Percentiles rank a stretch among this genome's conserved stretches.
Evolutionary conservation across 2,329 filamentous ascomycete species (phyloP).

Genomic region (Corynespora cassiicola): DNA sequence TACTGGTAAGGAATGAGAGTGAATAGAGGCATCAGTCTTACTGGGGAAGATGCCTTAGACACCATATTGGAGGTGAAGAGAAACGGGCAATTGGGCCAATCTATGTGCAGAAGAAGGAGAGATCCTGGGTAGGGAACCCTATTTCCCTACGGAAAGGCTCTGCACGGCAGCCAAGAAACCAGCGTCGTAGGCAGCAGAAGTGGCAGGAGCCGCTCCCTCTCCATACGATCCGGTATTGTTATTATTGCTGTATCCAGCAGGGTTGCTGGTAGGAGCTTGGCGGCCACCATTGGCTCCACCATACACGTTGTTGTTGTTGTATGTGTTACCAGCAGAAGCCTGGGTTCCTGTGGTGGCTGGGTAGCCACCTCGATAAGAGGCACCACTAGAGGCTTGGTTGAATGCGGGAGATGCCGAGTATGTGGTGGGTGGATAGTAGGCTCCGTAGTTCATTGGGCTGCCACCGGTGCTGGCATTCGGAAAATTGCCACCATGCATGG

Average conservation of each 20-base stretch:
- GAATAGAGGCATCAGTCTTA: conserved; percentile 1
- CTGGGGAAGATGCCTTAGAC: too few species aligned
- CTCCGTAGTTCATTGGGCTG: conserved; percentile 40
- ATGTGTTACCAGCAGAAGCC: background rate
- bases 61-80: too few species aligned
- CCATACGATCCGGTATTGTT: background rate
- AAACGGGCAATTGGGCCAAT: too few species aligned
- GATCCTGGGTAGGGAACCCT: conserved; percentile 1
- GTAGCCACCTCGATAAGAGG: conserved; percentile 30
- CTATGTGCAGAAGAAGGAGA: background rate
- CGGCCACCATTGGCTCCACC: too few species aligned
- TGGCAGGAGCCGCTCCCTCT: background rate
- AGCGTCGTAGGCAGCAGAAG: conserved; percentile 16
- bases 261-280: conserved; percentile 12
- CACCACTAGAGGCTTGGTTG: conserved; percentile 22
- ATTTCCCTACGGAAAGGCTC: conserved; percentile 32
- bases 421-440: conserved; percentile 35
- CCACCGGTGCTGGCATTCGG: conserved; percentile 29
- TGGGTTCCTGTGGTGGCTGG: conserved; percentile 17
- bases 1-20: background rate
- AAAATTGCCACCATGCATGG: conserved; percentile 18
- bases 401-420: conserved; percentile 31
- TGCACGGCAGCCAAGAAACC: conserved; percentile 26
- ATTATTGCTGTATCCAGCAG: too few species aligned
- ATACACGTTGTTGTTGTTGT: too few species aligned